Base-by-base conservation (phyloP, 73 alveolate genomes). In the Halteria grandinella region DNA sequence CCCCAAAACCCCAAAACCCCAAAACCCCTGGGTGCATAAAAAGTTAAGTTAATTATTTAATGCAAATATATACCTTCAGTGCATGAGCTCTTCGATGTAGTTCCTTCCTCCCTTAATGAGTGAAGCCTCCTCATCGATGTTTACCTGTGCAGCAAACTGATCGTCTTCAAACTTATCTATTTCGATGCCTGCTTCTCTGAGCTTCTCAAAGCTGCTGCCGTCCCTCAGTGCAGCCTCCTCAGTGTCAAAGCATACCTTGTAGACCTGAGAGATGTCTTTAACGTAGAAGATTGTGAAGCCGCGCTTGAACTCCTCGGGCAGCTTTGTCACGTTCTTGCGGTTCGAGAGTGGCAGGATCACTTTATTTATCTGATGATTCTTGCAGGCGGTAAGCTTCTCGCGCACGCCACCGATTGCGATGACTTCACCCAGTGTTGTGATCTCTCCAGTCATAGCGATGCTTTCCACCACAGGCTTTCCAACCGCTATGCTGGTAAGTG, bases 381-480 rank as follows among this genome's bases (percentile, higher is more conserved):
- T 83, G 64, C 92, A 83, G 0, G 92, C 92, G 10, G 92, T 83
- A 27, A 83, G 58, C 37, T 83, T 83, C 32, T 83, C 92, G 28
- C 92, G 41, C 40, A 83, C 92, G 11, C 92, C 92, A 64, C 97
- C 97, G 43, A 90, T 90, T 33, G 87, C 64, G 51, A 90, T 83
- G 12, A 90, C 94, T 50, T 86, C 88, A 2, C 97, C 97, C 20
- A 74, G 80, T 15, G 92, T 79, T 17, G 97, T 58, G 54, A 90
- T 63, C 62, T 90, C 97, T 47, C 97, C 97, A 55, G 97, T 90
- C 87, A 90, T 62, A 1, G 97, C 97, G 12, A 90, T 18, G 55
- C 79, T 84, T 33, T 80, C 63, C 29, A 71, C 63, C 18, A 90
- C 80, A 15, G 94, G 90, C 44, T 53, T 72, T 14, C 69, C 73